These are phyloP conservation scores for Pleurotus pulmonarius DNA, from an alignment of 768 basidiomycete species.

Conservation along the genomic window DNA sequence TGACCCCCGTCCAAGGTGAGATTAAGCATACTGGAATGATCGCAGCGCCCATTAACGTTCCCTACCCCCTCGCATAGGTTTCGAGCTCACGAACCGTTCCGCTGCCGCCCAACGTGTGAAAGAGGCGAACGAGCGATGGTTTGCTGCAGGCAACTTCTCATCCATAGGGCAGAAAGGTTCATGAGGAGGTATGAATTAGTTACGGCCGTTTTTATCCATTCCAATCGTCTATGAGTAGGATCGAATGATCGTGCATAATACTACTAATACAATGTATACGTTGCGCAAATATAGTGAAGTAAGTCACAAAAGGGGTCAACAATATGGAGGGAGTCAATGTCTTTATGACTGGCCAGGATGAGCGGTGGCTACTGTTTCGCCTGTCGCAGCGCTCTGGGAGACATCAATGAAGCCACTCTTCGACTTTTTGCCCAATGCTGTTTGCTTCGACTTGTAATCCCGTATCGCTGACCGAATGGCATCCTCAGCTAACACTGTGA, in stretches of 20 bases:
- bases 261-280: constrained; percentile 6
- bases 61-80: constrained; percentile 44
- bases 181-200: constrained; percentile 10
- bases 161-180: constrained; percentile 58
- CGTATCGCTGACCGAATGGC: constrained; percentile 98
- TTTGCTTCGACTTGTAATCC: constrained; percentile 88
- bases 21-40: constrained; percentile 6
- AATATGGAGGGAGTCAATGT: constrained; percentile 3
- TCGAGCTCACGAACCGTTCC: constrained; percentile 93
- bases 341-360: constrained; percentile 36
- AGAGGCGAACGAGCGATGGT: constrained; percentile 97
- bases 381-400: constrained; percentile 50
- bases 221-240: constrained; percentile 6
- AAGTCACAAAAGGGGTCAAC: constrained; percentile 24
- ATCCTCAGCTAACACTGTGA: constrained; percentile 92
- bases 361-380: constrained; percentile 51
- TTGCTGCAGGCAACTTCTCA: constrained; percentile 81
- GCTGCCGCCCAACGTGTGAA: constrained; percentile 83
- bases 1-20: constrained; percentile 93
- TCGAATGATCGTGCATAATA: constrained; percentile 16
- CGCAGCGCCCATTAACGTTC: constrained; percentile 8
- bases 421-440: constrained; percentile 37
- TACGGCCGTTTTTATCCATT: not conserved
- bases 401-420: constrained; percentile 70
- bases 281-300: constrained; percentile 18